Percentiles rank a stretch among this genome's conserved stretches.
phyloP scores from a whole-genome alignment of 768 basidiomycete species.

The Mycena galericulata region DNA sequence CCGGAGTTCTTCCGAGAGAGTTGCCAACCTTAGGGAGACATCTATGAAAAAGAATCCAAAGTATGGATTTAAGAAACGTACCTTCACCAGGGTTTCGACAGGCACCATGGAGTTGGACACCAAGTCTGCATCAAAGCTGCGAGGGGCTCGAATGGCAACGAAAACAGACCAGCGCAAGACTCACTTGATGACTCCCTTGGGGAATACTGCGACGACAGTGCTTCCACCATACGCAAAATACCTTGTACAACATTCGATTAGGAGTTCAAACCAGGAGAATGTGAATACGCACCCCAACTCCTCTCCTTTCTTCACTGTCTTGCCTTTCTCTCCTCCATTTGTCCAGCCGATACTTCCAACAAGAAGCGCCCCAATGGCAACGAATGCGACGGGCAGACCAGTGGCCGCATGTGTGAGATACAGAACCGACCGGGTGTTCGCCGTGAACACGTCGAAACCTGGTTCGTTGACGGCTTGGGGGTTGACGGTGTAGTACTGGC shows the following conservation, averaged over 20 bases:
- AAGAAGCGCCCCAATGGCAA: constrained; percentile 85
- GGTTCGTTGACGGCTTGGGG: constrained; percentile 81
- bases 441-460: constrained; percentile 73
- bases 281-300: constrained; percentile 60
- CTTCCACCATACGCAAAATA: constrained; percentile 85
- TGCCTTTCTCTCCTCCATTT: constrained; percentile 53
- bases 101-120: constrained; percentile 61
- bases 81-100: constrained; percentile 79
- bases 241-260: constrained; percentile 33
- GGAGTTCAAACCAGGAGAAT: background rate
- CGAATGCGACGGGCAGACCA: constrained; percentile 68
- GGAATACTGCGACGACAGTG: constrained; percentile 73
- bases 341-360: constrained; percentile 84
- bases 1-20: constrained; percentile 46
- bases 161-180: constrained; percentile 30
- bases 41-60: background rate
- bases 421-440: constrained; percentile 69
- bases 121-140: constrained; percentile 73
- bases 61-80: constrained; percentile 40
- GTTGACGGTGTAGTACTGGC: constrained; percentile 81
- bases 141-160: background rate
- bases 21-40: constrained; percentile 45
- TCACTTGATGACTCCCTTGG: constrained; percentile 59
- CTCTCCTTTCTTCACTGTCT: constrained; percentile 69
- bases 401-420: constrained; percentile 61